Evolutionary conservation across 805 yeast genomes (phyloP).

Genomic region (Clavispora asparagi): DNA sequence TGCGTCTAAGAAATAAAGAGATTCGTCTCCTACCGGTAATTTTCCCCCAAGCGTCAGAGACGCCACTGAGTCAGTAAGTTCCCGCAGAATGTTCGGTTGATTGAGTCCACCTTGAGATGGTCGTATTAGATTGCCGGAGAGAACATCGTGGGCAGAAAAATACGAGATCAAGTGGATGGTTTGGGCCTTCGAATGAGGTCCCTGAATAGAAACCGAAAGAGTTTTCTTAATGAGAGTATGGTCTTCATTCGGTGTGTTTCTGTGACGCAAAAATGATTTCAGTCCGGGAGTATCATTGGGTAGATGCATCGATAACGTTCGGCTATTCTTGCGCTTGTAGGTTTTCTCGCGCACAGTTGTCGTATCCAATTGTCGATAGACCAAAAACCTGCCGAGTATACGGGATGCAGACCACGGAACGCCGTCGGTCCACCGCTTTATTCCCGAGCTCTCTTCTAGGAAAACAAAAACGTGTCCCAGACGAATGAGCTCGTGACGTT

Average conservation of each 20-base stretch:
- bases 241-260: constrained; percentile 42
- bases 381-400: constrained; percentile 76
- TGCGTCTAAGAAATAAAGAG: constrained; percentile 42
- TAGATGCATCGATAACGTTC: constrained; percentile 7
- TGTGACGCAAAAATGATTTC: background rate
- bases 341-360: constrained; percentile 38
- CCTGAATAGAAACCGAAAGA: constrained; percentile 52
- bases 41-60: constrained; percentile 58
- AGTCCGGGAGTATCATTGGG: background rate
- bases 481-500: constrained; percentile 57
- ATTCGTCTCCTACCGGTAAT: constrained; percentile 44
- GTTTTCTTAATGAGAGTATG: constrained; percentile 82
- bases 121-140: constrained; percentile 46
- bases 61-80: constrained; percentile 52
- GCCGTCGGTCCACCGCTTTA: constrained; percentile 97
- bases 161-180: constrained; percentile 75
- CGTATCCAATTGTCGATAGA: constrained; percentile 63
- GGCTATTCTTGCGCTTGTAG: constrained; percentile 35
- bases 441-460: constrained; percentile 74
- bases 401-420: constrained; percentile 90
- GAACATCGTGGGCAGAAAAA: constrained; percentile 71
- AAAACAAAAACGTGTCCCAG: constrained; percentile 84
- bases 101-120: constrained; percentile 57
- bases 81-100: constrained; percentile 41
- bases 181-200: constrained; percentile 27